A percentile compares a stretch with the other conserved stretches of the same genome.
Evolutionary conservation across 257 asterid genomes (phyloP).

Genomic region (Vinca minor): DNA sequence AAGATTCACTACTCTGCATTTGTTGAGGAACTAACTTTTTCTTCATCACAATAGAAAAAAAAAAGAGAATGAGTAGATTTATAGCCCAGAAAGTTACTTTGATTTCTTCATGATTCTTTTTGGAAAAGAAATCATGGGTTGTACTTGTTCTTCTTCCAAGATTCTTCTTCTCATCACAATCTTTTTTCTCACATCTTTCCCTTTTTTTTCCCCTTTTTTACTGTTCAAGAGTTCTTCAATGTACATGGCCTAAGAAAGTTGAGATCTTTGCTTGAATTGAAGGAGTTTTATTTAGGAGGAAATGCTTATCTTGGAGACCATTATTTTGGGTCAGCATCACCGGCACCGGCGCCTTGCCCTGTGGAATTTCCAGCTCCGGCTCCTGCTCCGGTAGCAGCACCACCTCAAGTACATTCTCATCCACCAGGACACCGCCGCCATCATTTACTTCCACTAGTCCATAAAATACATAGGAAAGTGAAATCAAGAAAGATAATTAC

Average conservation of each 20-base stretch:
- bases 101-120: slow-evolving; percentile 28
- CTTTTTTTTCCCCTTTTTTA: slow-evolving; percentile 38
- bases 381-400: too few relatives aligned
- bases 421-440: too few relatives aligned
- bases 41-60: too few relatives aligned
- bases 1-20: slow-evolving; percentile 41
- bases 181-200: slow-evolving; percentile 40
- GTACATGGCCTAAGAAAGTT: too few relatives aligned
- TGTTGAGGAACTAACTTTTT: slow-evolving; percentile 17
- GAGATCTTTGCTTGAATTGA: not conserved
- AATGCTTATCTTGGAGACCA: too few relatives aligned
- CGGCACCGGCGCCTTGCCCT: too few relatives aligned
- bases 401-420: too few relatives aligned
- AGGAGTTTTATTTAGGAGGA: not conserved
- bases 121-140: slow-evolving; percentile 19
- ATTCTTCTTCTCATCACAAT: slow-evolving; percentile 36
- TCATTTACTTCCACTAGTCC: too few relatives aligned
- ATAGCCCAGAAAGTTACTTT: slow-evolving; percentile 26
- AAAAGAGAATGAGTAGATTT: too few relatives aligned
- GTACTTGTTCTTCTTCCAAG: slow-evolving; percentile 18
- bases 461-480: too few relatives aligned
- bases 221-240: slow-evolving; percentile 19
- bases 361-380: not conserved
- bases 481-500: too few relatives aligned
- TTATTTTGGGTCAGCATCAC: too few relatives aligned